Percentiles rank a stretch among this genome's conserved stretches.
Evolutionary conservation across 73 alveolate species (phyloP).

Genomic region (Effrenium voratum): DNA sequence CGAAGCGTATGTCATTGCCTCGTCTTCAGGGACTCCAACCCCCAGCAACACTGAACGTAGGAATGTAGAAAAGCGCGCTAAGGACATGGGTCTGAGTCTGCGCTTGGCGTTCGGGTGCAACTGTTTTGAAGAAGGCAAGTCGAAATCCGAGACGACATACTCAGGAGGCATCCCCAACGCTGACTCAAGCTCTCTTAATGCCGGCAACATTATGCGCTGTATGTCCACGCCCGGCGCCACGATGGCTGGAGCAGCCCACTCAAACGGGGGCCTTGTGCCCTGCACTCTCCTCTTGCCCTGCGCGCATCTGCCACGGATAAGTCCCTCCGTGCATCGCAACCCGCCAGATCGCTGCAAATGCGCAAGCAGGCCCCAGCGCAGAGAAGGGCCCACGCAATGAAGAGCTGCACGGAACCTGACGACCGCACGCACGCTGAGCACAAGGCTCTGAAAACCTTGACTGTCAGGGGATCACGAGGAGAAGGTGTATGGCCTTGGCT

Average conservation of each 20-base stretch:
- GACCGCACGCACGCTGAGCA: not conserved
- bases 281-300: not conserved
- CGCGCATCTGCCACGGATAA: not conserved
- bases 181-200: too few relatives aligned
- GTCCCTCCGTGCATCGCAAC: not conserved
- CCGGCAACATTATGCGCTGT: too few relatives aligned
- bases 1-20: too few relatives aligned
- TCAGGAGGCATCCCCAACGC: too few relatives aligned
- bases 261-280: not conserved
- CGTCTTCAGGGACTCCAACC: too few relatives aligned
- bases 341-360: not conserved
- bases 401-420: not conserved
- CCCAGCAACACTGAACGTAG: too few relatives aligned
- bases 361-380: not conserved
- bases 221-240: too few relatives aligned
- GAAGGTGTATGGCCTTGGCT: not conserved
- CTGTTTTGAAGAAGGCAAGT: too few relatives aligned
- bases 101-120: too few relatives aligned
- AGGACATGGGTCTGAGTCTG: too few relatives aligned
- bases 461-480: not conserved
- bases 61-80: too few relatives aligned
- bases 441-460: not conserved
- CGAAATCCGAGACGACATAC: too few relatives aligned
- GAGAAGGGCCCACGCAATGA: not conserved
- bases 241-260: not conserved